These are phyloP conservation scores for Cyberlindnera veronae DNA, from an alignment of 805 yeast genomes.

Conservation along the genomic window DNA sequence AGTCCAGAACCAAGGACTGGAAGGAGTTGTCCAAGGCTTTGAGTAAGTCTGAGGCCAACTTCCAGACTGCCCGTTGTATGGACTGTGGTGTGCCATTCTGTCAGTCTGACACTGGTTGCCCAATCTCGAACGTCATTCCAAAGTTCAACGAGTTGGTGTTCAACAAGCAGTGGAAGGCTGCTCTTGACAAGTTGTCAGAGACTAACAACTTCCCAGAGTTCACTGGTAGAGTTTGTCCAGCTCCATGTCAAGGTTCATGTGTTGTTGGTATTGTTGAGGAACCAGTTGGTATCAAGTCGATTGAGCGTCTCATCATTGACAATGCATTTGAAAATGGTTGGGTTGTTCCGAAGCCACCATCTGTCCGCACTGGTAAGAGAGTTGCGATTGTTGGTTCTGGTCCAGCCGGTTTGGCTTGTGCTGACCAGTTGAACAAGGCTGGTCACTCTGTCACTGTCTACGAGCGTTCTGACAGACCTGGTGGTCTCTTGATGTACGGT, in stretches of 20 bases:
- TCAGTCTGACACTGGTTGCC: conserved; percentile 97
- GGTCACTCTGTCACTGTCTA: conserved; percentile 91
- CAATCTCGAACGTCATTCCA: conserved; percentile 94
- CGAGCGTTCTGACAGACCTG: conserved; percentile 93
- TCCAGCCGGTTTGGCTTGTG: conserved; percentile 94
- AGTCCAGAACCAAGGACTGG: conserved; percentile 85
- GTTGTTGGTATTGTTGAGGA: conserved; percentile 89
- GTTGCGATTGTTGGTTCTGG: conserved; percentile 94
- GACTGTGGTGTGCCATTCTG: conserved; percentile 99
- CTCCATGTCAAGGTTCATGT: conserved; percentile 98
- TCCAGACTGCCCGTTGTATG: conserved; percentile 97
- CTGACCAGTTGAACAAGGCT: conserved; percentile 95
- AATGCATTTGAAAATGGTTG: conserved; percentile 96
- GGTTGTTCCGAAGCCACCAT: conserved; percentile 84
- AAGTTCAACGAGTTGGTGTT: conserved; percentile 97
- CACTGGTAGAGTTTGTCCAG: conserved; percentile 97
- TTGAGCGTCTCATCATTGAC: conserved; percentile 95
- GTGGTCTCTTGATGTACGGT: conserved; percentile 98
- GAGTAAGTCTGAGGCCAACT: conserved; percentile 79
- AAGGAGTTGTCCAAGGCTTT: conserved; percentile 79
- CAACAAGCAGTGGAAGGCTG: conserved; percentile 92
- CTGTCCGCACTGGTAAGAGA: conserved; percentile 74
- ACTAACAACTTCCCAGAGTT: conserved; percentile 99
- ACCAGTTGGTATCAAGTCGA: conserved; percentile 94
- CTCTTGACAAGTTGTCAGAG: conserved; percentile 86